Base-by-base conservation (phyloP, 116 monocot genomes). In the Phalaenopsis hybrid region DNA sequence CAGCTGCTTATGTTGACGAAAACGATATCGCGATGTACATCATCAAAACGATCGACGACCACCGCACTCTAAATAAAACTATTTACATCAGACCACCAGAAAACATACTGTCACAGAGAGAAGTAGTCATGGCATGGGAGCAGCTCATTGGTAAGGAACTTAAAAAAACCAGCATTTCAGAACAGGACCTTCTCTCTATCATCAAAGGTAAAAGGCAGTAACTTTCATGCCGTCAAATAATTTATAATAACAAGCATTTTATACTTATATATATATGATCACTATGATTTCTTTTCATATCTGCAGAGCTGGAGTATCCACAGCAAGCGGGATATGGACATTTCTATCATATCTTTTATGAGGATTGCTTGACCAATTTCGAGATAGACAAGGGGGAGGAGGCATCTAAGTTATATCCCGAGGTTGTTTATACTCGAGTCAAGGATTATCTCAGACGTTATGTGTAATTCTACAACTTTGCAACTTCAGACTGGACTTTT, bases 311-410 rank as follows among this genome's bases (percentile, higher is more conserved):
- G 70, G 90, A 94, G 0, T 86, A 85, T 78, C 84, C 83, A 11
- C 23, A 76, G 41, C 90, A 91, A 37, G 88, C 87, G 0, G 94
- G 84, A 3, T 12, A 89, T 8, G 88, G 83, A 6, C 94, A 94
- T 25, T 94, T 74, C 85, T 89, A 88, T 76, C 86, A 94, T 44
- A 37, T 91, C 8, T 90, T 67, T 57, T 90, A 87, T 67, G 84
- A 88, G 65, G 94, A 92, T 13, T 88, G 92, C 44, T 74, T 91
- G 75, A 84, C 90, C 37, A 90, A 92, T 55, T 94, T 94, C 31
- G 90, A 86, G 6, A 86, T 94, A 17, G 67, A 11, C 8, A 86
- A 73, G 25, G 87, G 41, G 18, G 90, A 77, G 28, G 94, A 94
- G 41, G 90, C 92, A 4, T 69, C 91, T 68, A 10, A 79, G 65